Evolutionary conservation across 1,139 yeast genomes (phyloP).

Genomic region (Pichia sp.): DNA sequence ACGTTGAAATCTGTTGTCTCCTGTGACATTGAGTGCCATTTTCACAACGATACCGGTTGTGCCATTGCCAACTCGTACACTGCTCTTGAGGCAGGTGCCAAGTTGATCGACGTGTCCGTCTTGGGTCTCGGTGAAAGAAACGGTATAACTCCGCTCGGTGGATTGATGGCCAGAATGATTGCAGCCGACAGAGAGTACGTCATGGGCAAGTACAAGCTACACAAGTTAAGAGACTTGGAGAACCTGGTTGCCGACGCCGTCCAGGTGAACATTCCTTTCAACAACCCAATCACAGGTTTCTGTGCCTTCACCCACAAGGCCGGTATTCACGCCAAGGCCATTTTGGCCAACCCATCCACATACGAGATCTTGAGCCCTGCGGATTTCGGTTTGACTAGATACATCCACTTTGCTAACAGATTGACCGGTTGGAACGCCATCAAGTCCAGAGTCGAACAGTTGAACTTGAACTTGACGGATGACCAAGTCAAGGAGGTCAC

Average conservation of each 20-base stretch:
- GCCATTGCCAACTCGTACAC: slow-evolving; percentile 98
- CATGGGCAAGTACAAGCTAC: slow-evolving; percentile 88
- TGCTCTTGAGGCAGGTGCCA: slow-evolving; percentile 97
- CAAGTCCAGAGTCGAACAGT: slow-evolving; percentile 95
- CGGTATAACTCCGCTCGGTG: slow-evolving; percentile 97
- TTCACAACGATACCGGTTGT: slow-evolving; percentile 99
- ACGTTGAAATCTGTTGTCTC: slow-evolving; percentile 90
- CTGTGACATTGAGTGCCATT: slow-evolving; percentile 97
- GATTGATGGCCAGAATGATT: slow-evolving; percentile 98
- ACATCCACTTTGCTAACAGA: slow-evolving; percentile 96
- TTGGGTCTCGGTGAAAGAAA: slow-evolving; percentile 98
- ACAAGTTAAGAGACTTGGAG: slow-evolving; percentile 93
- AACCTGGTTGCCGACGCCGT: slow-evolving; percentile 96
- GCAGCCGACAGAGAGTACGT: slow-evolving; percentile 98
- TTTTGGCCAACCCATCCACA: slow-evolving; percentile 95
- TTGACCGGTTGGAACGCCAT: slow-evolving; percentile 99
- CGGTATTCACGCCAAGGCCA: slow-evolving; percentile 98
- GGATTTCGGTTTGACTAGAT: slow-evolving; percentile 92
- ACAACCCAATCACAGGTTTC: slow-evolving; percentile 98
- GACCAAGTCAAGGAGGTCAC: slow-evolving; percentile 95
- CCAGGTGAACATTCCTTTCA: slow-evolving; percentile 94
- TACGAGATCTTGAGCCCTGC: slow-evolving; percentile 93
- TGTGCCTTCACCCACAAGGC: slow-evolving; percentile 99
- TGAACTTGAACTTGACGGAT: slow-evolving; percentile 84
- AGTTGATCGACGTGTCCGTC: slow-evolving; percentile 89